Base-by-base conservation (phyloP, 2,329 filamentous ascomycete genomes). In the Penicillium sp. region DNA sequence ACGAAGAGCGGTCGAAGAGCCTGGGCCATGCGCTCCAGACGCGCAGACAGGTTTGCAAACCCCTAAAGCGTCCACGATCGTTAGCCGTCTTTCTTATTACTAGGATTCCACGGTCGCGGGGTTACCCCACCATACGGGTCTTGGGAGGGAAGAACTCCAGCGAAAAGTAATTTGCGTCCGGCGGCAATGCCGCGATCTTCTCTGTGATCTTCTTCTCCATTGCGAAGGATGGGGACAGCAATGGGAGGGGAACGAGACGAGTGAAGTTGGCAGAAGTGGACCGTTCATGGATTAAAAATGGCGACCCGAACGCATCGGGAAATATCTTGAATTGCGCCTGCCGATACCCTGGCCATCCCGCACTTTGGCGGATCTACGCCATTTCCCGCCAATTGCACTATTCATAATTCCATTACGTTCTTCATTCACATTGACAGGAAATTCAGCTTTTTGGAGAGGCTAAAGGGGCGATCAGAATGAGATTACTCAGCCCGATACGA, bases 61-160 rank as follows among this genome's bases (percentile, higher is more conserved):
- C 94, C 94, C 81, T 83, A 64, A 47, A 61, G 29, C 24, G 47
- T 8, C 31, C 46, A 54, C 43, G 4, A 36, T 36, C 26, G 45
- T 71, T 63, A 74, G 64, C 54, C 48, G 51, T 54, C 41, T 33
- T 45, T 46, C 42, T 24, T 56, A 38, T 29, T 39, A 49, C 47
- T 26, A 53, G 34, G 18, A 38, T 7, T 41, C 16, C 29, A 47
- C 31, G 18, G n/a, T 21, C 63, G 69, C 65, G 65, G 61, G 60
- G 64, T 61, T 61, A 66, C 65, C 74, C 65, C 67, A 84, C 82
- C 86, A 95, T 96, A 56, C 87, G 82, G 43, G 94, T 99, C 79
- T 97, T 99, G 58, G 94, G 94, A 62, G 94, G 94, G 78, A 99
- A 99, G 84, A 99, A 99, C 77, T 99, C 94, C 74, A 97, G 87